Evolutionary conservation across 768 basidiomycete species (phyloP), one percentile per base, ranked within the genome.

Genomic region (Trametes cubensis): DNA sequence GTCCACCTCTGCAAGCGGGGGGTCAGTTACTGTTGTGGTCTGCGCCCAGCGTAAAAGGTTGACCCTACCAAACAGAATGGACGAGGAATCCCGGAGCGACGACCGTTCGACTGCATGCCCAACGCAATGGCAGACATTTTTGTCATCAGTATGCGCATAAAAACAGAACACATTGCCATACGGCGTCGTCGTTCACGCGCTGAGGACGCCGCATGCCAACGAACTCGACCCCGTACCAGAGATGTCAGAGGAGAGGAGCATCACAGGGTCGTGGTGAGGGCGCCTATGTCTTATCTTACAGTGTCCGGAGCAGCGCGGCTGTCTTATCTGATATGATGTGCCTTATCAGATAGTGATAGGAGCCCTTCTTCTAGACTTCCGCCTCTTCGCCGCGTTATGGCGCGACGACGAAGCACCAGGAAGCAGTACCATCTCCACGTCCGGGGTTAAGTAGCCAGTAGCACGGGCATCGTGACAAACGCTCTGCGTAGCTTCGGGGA

Each of bases 261-360:
- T 55, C 54, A 55, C 41, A 55, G 54, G 54, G 44, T 42, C 55
- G 15, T 13, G 40, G 40, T 23, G 14, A 41, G 25, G 52, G 52
- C 23, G 40, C 23, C 23, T 30, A n/a, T 30, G 20, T 47, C 30
- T 56, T 46, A 56, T 56, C 55, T 30, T 51, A 51, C 51, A 49
- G 48, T 38, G 28, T 15, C 34, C 39, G 38, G 49, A 17, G 4
- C 40, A 7, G 39, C 18, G 49, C 41, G 58, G 40, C 41, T 59
- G 58, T 51, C 58, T 51, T 51, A 54, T 54, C 53, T 26, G 53
- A 54, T 59, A 59, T 48, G 23, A 21, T 20, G 11, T 5, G 26
- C 7, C 26, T 49, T 49, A 49, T 49, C 48, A 49, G 48, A 49
- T 49, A 49, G 34, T 49, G 58, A 59, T 59, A 41, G 51, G 49